phyloP scores from a whole-genome alignment of 495 filamentous ascomycete genomes.

The Umbilicaria muhlenbergii region DNA sequence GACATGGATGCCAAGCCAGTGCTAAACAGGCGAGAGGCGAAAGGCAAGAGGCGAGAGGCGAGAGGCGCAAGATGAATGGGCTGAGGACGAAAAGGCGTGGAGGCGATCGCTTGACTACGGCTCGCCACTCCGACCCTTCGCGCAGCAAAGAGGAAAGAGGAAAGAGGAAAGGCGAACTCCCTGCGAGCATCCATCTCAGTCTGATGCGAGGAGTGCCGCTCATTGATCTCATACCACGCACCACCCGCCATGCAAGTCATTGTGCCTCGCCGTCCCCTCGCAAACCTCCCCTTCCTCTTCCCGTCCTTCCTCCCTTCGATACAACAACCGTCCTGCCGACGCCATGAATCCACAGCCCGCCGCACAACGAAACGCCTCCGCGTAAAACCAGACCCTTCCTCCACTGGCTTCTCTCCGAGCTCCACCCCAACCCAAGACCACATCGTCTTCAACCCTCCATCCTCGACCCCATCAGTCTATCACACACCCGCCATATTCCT shows the following conservation, averaged over 20 bases:
- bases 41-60: too few relatives aligned
- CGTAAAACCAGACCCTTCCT: constrained; percentile 58
- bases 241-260: background rate
- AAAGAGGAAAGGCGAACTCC: too few relatives aligned
- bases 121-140: too few relatives aligned
- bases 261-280: background rate
- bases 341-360: constrained; percentile 52
- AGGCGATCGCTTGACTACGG: too few relatives aligned
- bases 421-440: constrained; percentile 30
- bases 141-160: too few relatives aligned
- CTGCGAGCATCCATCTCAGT: too few relatives aligned
- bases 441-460: constrained; percentile 90
- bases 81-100: too few relatives aligned
- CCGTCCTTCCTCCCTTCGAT: constrained; percentile 25
- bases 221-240: too few relatives aligned
- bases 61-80: too few relatives aligned
- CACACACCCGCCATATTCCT: constrained; percentile 87
- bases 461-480: constrained; percentile 64
- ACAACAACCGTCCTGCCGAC: constrained; percentile 18
- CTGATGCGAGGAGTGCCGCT: too few relatives aligned
- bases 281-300: constrained; percentile 25
- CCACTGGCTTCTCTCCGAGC: constrained; percentile 28
- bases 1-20: too few relatives aligned
- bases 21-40: too few relatives aligned
- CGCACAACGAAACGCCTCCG: constrained; percentile 59